Evolutionary conservation across 2,329 filamentous ascomycete genomes (phyloP).

Genomic region (Penicillium capsulatum): DNA sequence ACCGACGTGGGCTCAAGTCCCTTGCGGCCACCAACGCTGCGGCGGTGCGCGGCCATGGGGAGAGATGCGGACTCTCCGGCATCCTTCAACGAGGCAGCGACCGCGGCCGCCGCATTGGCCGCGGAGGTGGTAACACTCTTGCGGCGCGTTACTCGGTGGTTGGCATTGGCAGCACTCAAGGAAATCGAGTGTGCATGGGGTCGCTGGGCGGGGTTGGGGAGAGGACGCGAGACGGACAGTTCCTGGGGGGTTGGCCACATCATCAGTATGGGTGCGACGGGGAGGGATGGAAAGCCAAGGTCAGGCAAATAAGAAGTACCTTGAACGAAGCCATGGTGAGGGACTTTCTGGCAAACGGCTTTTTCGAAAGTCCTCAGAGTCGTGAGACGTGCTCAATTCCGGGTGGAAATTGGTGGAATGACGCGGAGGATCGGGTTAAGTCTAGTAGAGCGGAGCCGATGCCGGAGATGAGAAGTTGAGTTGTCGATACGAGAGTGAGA

Average conservation of each 20-base stretch:
- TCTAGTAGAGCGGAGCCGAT: not conserved
- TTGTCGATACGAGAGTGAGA: slow-evolving; percentile 7
- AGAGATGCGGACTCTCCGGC: slow-evolving; percentile 58
- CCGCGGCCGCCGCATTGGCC: slow-evolving; percentile 65
- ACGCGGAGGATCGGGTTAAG: slow-evolving; percentile 6
- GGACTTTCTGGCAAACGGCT: slow-evolving; percentile 29
- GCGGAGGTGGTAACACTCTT: slow-evolving; percentile 85
- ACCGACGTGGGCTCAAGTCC: slow-evolving; percentile 64
- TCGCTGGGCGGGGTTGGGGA: slow-evolving; percentile 65
- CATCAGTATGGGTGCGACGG: slow-evolving; percentile 21
- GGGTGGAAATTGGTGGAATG: slow-evolving; percentile 16
- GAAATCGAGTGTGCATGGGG: slow-evolving; percentile 79
- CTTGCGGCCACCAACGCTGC: slow-evolving; percentile 41
- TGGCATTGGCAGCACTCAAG: slow-evolving; percentile 69
- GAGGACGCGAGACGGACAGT: slow-evolving; percentile 59
- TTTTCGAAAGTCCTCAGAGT: slow-evolving; percentile 26
- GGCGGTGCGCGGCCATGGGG: slow-evolving; percentile 54
- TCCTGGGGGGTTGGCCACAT: slow-evolving; percentile 29
- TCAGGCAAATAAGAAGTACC: slow-evolving; percentile 20
- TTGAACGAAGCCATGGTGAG: slow-evolving; percentile 41
- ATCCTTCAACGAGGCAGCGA: slow-evolving; percentile 66
- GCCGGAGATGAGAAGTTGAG: not conserved
- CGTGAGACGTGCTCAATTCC: slow-evolving; percentile 19
- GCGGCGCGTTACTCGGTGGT: slow-evolving; percentile 81
- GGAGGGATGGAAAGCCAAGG: no score